phyloP scores from a whole-genome alignment of 331 rosid genomes.

The Pyracantha coccinea region DNA sequence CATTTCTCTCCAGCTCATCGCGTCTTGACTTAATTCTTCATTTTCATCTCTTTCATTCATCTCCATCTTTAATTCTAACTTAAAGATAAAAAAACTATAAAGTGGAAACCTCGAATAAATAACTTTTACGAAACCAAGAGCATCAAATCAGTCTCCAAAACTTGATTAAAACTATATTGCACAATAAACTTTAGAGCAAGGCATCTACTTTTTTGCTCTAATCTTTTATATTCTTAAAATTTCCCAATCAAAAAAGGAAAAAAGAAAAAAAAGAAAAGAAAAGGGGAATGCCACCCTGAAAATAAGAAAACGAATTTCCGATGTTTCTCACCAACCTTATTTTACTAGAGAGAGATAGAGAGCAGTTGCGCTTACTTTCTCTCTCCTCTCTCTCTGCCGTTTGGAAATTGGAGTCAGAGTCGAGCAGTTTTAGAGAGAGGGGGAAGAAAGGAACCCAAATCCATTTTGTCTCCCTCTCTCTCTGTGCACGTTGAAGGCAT shows the following conservation, averaged over 20 bases:
- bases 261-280: background rate
- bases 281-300: background rate
- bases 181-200: no score
- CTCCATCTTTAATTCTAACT: no score
- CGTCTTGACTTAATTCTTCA: no score
- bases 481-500: conserved; percentile 25
- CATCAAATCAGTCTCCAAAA: no score
- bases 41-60: no score
- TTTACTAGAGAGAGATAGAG: background rate
- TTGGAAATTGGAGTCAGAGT: background rate
- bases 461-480: conserved; percentile 15
- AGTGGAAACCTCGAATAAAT: no score
- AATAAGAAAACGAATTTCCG: background rate
- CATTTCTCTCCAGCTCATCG: no score
- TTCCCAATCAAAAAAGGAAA: background rate
- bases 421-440: background rate
- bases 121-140: no score
- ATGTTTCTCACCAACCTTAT: background rate
- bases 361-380: background rate
- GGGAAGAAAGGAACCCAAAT: conserved; percentile 11
- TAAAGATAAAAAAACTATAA: no score
- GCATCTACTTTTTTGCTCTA: no score
- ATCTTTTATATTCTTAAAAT: no score
- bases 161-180: no score
- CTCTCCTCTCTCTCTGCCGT: background rate